Evolutionary conservation across 2,329 filamentous ascomycete species (phyloP), one percentile per base, ranked within the genome.

Genomic region (Xylaria arbuscula): DNA sequence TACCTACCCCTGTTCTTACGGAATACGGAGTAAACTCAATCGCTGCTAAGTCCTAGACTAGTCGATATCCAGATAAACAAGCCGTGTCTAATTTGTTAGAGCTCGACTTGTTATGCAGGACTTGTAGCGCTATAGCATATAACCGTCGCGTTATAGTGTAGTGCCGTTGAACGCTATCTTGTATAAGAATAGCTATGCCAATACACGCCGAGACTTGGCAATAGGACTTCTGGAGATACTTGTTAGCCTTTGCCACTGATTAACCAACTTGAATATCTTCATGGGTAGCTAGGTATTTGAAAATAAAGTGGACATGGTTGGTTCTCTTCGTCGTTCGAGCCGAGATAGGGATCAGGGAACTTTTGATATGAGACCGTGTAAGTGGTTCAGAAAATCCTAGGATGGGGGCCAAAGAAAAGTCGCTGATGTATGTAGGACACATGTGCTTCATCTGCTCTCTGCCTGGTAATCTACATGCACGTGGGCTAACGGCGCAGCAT

Each of bases 41-140:
- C 34, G 32, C 34, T 19, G 15, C 19, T 2, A 60, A 60, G 67
- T 69, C 67, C 67, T 69, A 69, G 58, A n/a, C 67, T 69, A 69
- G 58, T 59, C 55, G 48, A 32, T 40, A 63, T 63, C 55, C 3
- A 62, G 58, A 68, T 40, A 65, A 65, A 10, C 45, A 38, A 19
- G 17, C 56, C 56, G 45, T 50, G 13, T 42, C 24, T 62, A 62
- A 57, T 56, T 40, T 56, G 19, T 34, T 11, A 22, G 64, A 19
- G n/a, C 28, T 11, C 7, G 13, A 42, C 40, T 36, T 53, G 40
- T 40, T 10, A 66, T 60, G 58, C 45, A 68, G 62, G 62, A 66
- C 53, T 66, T 58, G 15, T 13, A 34, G 53, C 42, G 53, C 32
- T 34, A 61, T 19, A 42, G 54, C 53, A 36, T 8, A 54, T n/a